A percentile compares a stretch with the other conserved stretches of the same genome.
phyloP scores from a whole-genome alignment of 768 basidiomycete genomes.

The Kwoniella europaea region DNA sequence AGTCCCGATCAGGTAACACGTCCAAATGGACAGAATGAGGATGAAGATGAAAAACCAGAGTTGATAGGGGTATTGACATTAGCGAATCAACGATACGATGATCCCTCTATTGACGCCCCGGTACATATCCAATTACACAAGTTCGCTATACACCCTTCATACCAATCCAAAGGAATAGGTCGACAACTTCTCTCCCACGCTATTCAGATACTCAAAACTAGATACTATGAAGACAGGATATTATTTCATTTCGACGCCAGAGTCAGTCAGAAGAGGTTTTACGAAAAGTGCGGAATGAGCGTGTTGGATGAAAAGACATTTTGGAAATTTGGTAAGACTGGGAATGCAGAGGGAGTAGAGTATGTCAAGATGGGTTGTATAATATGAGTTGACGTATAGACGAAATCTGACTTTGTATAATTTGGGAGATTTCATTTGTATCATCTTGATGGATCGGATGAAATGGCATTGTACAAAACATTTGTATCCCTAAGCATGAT shows the following conservation, averaged over 20 bases:
- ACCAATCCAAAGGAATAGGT: constrained; percentile 37
- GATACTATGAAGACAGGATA: not conserved
- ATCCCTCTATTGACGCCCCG: not conserved
- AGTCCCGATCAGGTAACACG: not conserved
- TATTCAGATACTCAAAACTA: constrained; percentile 5
- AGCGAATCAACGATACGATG: constrained; percentile 17
- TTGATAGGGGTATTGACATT: constrained; percentile 33
- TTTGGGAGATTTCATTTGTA: no score
- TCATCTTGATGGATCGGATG: no score
- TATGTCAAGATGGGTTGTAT: constrained; percentile 40
- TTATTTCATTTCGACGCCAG: constrained; percentile 41
- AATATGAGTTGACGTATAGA: not conserved
- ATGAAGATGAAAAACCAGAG: not conserved
- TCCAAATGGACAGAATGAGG: no score
- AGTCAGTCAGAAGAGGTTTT: constrained; percentile 34
- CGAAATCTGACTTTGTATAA: not conserved
- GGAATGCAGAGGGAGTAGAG: constrained; percentile 21
- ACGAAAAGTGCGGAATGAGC: constrained; percentile 27
- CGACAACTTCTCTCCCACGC: constrained; percentile 10
- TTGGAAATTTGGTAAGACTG: constrained; percentile 29
- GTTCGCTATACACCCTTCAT: constrained; percentile 29
- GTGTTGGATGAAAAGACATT: constrained; percentile 27
- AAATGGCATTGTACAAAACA: not conserved
- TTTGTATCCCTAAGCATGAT: not conserved
- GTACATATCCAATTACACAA: constrained; percentile 38